Base-by-base conservation (phyloP, 768 basidiomycete genomes). In the Suillus fuscotomentosus region DNA sequence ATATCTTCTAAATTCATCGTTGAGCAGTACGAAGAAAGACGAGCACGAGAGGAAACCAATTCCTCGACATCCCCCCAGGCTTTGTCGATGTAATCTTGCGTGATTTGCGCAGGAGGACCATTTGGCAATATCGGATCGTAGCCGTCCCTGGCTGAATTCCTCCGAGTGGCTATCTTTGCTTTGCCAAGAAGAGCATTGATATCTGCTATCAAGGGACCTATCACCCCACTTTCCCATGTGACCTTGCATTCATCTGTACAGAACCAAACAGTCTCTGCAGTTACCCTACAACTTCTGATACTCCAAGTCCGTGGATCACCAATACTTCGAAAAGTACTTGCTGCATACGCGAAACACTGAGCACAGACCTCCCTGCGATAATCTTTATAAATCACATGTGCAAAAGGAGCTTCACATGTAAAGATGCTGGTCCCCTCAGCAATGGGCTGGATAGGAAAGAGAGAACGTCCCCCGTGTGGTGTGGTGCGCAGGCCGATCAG, bases 351-450 rank as follows among this genome's bases (percentile, higher is more conserved):
- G 70, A 87, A 89, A 73, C 89, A 90, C 70, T 83, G 77, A 11
- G 81, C 84, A 68, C 88, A 90, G 55, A 88, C 86, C 71, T 89
- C 88, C 71, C 84, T 87, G 47, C 86, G 81, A 67, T 88, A 90
- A 65, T 83, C 82, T 69, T 82, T 85, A 72, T 84, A 84, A 60
- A 90, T 78, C 41, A 87, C 86, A 59, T 80, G 80, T 0, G 83
- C 80, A 69, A 86, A 88, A 1, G 89, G 88, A 6, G 74, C 73
- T 56, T 77, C 65, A 63, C 82, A 82, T 27, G 74, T 73, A 61
- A 83, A 76, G 50, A 88, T 71, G 31, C 77, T 76, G 10, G 82
- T 81, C 60, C 79, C 79, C 47, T 79, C 76, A 4, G 77, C 75
- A 62, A 87, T 81, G 45, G 72, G 62, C 39, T 72, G 68, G 14